phyloP scores from a whole-genome alignment of 164 flowering plant species.

The Vitis amurensis region DNA sequence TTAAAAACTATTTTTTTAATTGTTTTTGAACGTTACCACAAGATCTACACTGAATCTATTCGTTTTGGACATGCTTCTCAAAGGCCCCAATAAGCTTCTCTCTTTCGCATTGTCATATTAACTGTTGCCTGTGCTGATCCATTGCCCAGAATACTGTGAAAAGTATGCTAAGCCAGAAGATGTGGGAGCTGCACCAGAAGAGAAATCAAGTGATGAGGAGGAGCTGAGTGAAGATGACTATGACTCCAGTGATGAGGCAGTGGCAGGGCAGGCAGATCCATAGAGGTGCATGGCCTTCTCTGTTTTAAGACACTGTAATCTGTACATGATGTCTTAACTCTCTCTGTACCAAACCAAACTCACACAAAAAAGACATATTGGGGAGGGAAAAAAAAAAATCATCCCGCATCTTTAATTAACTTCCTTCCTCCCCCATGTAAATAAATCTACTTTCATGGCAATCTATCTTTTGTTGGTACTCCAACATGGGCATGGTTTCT shows the following conservation, averaged over 20 bases:
- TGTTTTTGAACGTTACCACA: too few relatives aligned
- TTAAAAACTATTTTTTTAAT: too few relatives aligned
- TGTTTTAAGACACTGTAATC: constrained; percentile 7
- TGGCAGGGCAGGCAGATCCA: constrained; percentile 47
- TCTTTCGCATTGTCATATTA: background rate
- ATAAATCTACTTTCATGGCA: constrained; percentile 22
- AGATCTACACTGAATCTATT: too few relatives aligned
- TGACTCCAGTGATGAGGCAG: constrained; percentile 55
- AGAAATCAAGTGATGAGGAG: constrained; percentile 50
- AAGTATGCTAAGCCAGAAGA: constrained; percentile 54
- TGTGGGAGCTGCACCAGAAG: constrained; percentile 48
- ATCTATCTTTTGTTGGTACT: background rate
- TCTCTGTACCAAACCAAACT: constrained; percentile 11
- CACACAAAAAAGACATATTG: constrained; percentile 3
- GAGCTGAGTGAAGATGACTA: constrained; percentile 59
- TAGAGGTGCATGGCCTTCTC: constrained; percentile 10
- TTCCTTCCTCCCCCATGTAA: constrained; percentile 26
- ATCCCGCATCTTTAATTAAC: constrained; percentile 3
- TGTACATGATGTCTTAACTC: constrained; percentile 37
- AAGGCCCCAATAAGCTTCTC: background rate
- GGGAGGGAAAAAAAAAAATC: constrained; percentile 11
- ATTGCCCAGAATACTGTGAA: constrained; percentile 50
- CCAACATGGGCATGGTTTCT: too few relatives aligned
- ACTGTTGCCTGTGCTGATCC: background rate
- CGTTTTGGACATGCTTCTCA: background rate